Evolutionary conservation across 371 early-diverging fungal genomes (phyloP).

Genomic region (Apophysomyces trapeziformis): DNA sequence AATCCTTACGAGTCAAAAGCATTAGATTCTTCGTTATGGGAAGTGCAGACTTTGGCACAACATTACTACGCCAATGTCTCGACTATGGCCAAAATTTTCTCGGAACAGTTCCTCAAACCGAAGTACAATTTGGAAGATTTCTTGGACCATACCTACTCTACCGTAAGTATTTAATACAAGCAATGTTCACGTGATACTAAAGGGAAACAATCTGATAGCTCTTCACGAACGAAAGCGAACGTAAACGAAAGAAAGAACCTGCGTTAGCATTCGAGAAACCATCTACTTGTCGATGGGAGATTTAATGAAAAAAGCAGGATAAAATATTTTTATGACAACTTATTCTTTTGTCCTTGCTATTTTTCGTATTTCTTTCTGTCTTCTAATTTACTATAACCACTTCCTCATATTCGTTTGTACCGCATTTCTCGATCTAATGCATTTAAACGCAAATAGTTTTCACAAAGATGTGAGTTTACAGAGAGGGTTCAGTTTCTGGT

Average conservation of each 20-base stretch:
- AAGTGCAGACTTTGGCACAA: conserved; percentile 77
- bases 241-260: conserved; percentile 71
- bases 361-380: too few relatives aligned
- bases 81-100: conserved; percentile 81
- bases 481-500: too few relatives aligned
- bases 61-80: conserved; percentile 89
- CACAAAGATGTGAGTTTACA: too few relatives aligned
- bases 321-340: background rate
- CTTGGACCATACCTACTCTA: conserved; percentile 88
- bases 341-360: too few relatives aligned
- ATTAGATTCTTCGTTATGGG: conserved; percentile 91
- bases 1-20: conserved; percentile 86
- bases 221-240: conserved; percentile 69
- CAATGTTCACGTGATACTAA: background rate
- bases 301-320: conserved; percentile 23
- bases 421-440: too few relatives aligned
- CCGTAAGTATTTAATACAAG: conserved; percentile 40
- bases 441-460: too few relatives aligned
- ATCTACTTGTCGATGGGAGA: conserved; percentile 35
- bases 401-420: too few relatives aligned
- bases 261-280: conserved; percentile 72
- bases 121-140: conserved; percentile 90
- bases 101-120: conserved; percentile 86
- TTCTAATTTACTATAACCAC: too few relatives aligned
- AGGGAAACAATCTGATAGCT: conserved; percentile 38